These are phyloP conservation scores for Chalciporus sp. DNA, from an alignment of 1,284 basidiomycete genomes.

Conservation along the genomic window DNA sequence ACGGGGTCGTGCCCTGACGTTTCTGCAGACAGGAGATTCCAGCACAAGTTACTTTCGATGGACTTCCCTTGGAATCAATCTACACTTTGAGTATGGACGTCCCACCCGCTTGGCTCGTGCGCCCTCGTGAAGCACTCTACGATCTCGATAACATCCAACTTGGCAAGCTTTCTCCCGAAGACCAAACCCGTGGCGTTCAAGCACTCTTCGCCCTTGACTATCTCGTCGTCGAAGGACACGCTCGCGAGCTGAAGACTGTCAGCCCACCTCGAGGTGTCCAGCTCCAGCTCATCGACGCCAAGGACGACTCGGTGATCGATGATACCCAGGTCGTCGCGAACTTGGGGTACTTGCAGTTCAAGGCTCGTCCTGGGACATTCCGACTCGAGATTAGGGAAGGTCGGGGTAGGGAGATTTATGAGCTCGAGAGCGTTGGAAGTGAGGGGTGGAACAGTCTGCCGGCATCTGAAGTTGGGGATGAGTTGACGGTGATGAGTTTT, in stretches of 20 bases:
- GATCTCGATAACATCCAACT: conserved; percentile 97
- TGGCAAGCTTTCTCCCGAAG: conserved; percentile 58
- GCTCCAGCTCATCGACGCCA: conserved; percentile 64
- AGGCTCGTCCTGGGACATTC: conserved; percentile 88
- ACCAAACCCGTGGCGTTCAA: conserved; percentile 63
- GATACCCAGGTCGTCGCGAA: conserved; percentile 94
- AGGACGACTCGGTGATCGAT: conserved; percentile 52
- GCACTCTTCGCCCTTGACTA: conserved; percentile 88
- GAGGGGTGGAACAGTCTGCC: conserved; percentile 81
- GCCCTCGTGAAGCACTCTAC: conserved; percentile 85
- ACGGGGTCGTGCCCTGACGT: not conserved
- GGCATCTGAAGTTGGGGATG: conserved; percentile 65
- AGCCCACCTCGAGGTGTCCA: conserved; percentile 83
- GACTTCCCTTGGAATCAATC: conserved; percentile 70
- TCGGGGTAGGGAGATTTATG: conserved; percentile 79
- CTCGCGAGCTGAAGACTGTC: conserved; percentile 67
- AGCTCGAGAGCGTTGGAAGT: conserved; percentile 81
- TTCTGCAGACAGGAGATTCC: conserved; percentile 53
- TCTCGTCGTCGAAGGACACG: conserved; percentile 93
- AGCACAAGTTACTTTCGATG: conserved; percentile 52
- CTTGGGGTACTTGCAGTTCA: conserved; percentile 96
- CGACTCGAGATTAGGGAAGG: conserved; percentile 82
- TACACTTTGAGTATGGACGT: conserved; percentile 93
- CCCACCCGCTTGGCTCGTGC: conserved; percentile 89
- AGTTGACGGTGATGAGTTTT: conserved; percentile 82